phyloP scores from a whole-genome alignment of 495 filamentous ascomycete species.

The Evernia prunastri region DNA sequence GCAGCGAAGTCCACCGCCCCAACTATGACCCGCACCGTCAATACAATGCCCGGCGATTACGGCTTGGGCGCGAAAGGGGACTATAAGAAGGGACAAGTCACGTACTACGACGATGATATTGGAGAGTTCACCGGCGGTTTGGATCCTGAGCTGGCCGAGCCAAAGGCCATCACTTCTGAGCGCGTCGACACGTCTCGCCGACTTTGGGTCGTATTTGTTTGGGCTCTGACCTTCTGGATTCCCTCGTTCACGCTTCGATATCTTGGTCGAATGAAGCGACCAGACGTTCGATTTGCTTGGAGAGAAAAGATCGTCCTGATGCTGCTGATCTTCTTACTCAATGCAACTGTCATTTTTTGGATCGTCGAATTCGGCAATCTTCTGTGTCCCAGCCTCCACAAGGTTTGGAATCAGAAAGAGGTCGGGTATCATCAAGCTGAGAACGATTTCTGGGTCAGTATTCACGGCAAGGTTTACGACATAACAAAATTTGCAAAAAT shows the following conservation, averaged over 20 bases:
- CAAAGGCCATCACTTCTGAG: slow-evolving; percentile 69
- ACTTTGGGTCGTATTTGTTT: slow-evolving; percentile 73
- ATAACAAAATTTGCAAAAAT: slow-evolving; percentile 77
- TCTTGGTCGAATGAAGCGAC: slow-evolving; percentile 91
- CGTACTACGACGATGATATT: slow-evolving; percentile 57
- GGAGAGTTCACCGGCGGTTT: slow-evolving; percentile 52
- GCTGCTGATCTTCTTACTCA: slow-evolving; percentile 72
- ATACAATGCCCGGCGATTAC: slow-evolving; percentile 63
- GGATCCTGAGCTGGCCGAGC: slow-evolving; percentile 70
- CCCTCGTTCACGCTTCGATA: slow-evolving; percentile 76
- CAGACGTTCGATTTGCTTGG: slow-evolving; percentile 96
- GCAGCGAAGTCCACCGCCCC: slow-evolving; percentile 67
- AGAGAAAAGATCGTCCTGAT: slow-evolving; percentile 86
- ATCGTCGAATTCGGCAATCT: slow-evolving; percentile 80
- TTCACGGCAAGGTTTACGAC: slow-evolving; percentile 88
- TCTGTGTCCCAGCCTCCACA: slow-evolving; percentile 86
- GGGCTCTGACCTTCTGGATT: slow-evolving; percentile 90
- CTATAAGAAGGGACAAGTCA: slow-evolving; percentile 58
- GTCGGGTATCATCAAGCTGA: slow-evolving; percentile 61
- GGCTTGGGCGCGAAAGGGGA: slow-evolving; percentile 85
- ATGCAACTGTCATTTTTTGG: slow-evolving; percentile 82
- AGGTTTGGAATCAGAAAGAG: slow-evolving; percentile 74
- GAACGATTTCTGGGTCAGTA: slow-evolving; percentile 81
- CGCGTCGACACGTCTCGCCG: slow-evolving; percentile 56
- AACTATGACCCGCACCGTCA: slow-evolving; percentile 56